Evolutionary conservation across 148 eudicot genomes (phyloP), one percentile per base, ranked within the genome.

Genomic region (Dianthus caryophyllus): DNA sequence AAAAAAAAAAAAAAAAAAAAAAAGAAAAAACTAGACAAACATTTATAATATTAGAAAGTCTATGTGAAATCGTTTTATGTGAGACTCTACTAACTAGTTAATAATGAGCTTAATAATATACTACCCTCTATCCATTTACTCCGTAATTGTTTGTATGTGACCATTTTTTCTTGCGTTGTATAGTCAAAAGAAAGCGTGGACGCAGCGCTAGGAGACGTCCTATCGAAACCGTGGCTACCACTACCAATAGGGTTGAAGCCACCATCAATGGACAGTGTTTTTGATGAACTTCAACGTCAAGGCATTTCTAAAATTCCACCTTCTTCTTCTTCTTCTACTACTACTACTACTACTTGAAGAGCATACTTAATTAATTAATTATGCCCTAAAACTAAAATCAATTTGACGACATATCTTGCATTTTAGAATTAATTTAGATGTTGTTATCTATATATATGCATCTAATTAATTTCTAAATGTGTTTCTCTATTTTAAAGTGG

Each of bases 211-310:
- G 97, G 84, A 75, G 96, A 91, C 51, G 90, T 81, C 18, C 69
- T 91, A 79, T 64, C 93, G 4, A 83, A 87, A 78, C 97, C 97
- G 43, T 89, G 87, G 86, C 81, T 73, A 68, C 96, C 96, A 31
- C 84, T 89, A 29, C 97, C 97, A 2, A 79, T 91, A 5, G 97
- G 97, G 2, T 71, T 91, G 31, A 91, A 87, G 69, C 90, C 97
- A 31, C 97, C 97, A 15, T 81, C 90, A 0, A 58, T 77, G 14
- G 97, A 87, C 59, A 72, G 88, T 50, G 97, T 91, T 20, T 9
- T 88, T 81, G 85, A 66, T 54, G 96, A 87, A 56, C 84, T 91
- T 24, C 93, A 88, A 68, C 89, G 87, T 15, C 96, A 88, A 68
- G 97, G 97, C 46, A 60, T 91, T 54, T 70, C 92, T 10, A 87